A percentile compares a stretch with the other conserved stretches of the same genome.
phyloP scores from a whole-genome alignment of 2,329 filamentous ascomycete genomes.

The Clonostachys sp. region DNA sequence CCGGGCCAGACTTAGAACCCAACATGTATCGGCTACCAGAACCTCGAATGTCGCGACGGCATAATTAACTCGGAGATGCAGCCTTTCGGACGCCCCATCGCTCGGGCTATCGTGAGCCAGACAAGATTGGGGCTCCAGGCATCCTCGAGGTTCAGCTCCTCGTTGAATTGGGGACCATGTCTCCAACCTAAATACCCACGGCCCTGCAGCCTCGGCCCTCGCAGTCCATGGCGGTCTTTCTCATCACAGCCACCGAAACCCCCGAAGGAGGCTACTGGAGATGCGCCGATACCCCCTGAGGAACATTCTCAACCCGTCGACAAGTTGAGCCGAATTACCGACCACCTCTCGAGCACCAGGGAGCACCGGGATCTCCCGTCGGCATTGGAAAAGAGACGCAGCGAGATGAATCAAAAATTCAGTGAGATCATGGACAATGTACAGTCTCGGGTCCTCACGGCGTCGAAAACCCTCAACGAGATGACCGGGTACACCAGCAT shows the following conservation, averaged over 20 bases:
- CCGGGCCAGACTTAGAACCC: neutral
- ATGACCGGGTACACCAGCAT: slow-evolving; percentile 93
- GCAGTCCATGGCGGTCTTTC: neutral
- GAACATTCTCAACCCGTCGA: neutral
- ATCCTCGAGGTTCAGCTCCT: neutral
- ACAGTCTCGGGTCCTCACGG: slow-evolving; percentile 78
- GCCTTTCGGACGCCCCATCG: slow-evolving; percentile 22
- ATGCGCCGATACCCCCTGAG: neutral
- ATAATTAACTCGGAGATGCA: slow-evolving; percentile 17
- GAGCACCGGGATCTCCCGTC: slow-evolving; percentile 20
- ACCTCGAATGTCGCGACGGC: no score
- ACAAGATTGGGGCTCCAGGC: neutral
- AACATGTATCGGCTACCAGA: no score
- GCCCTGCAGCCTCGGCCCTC: no score
- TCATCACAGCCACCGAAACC: slow-evolving; percentile 1
- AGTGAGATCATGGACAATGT: slow-evolving; percentile 76
- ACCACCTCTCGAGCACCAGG: neutral
- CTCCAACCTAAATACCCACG: no score
- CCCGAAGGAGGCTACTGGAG: neutral
- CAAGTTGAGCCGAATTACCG: neutral
- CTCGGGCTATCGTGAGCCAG: slow-evolving; percentile 14
- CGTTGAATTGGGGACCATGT: no score
- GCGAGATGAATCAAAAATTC: slow-evolving; percentile 23
- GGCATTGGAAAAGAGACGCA: slow-evolving; percentile 21
- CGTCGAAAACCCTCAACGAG: slow-evolving; percentile 85